Evolutionary conservation across 192 early-diverging fungal genomes (phyloP).

Genomic region (Fimicolochytrium jonesii): DNA sequence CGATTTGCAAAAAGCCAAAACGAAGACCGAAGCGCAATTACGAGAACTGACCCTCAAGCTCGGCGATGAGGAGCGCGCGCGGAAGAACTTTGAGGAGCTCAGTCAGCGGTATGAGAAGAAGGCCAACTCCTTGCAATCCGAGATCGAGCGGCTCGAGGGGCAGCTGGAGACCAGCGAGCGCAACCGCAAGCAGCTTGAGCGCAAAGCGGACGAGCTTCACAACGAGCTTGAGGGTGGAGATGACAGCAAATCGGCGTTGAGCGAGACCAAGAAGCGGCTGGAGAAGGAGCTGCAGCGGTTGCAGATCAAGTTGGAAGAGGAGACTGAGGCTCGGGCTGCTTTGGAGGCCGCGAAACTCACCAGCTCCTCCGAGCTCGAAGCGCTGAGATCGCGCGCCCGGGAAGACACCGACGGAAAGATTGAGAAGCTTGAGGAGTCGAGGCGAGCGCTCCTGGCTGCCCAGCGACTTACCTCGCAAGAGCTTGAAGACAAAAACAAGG

Average conservation of each 20-base stretch:
- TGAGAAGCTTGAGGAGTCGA: conserved; percentile 75
- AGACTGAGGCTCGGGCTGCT: conserved; percentile 48
- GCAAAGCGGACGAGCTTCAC: conserved; percentile 64
- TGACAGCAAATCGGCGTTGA: conserved; percentile 57
- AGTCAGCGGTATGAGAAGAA: conserved; percentile 69
- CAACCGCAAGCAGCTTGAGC: conserved; percentile 60
- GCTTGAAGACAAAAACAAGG: conserved; percentile 71
- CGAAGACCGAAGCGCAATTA: conserved; percentile 50
- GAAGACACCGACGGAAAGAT: conserved; percentile 70
- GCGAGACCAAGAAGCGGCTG: conserved; percentile 58
- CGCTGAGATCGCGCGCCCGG: conserved; percentile 52
- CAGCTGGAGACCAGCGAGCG: conserved; percentile 56
- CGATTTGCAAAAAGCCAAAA: conserved; percentile 63
- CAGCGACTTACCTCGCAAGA: conserved; percentile 74
- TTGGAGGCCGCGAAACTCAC: conserved; percentile 48
- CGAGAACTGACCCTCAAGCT: conserved; percentile 49
- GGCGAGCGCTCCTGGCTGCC: conserved; percentile 70
- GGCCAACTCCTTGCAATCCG: conserved; percentile 56
- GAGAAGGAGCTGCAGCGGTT: conserved; percentile 57
- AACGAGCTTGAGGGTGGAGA: conserved; percentile 66
- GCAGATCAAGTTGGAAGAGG: conserved; percentile 50
- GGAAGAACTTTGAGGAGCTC: conserved; percentile 65
- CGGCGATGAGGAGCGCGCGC: conserved; percentile 59
- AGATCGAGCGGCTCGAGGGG: conserved; percentile 59
- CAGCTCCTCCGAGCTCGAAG: conserved; percentile 49